Evolutionary conservation across 805 yeast genomes (phyloP).

Genomic region (Saturnispora halmiae): DNA sequence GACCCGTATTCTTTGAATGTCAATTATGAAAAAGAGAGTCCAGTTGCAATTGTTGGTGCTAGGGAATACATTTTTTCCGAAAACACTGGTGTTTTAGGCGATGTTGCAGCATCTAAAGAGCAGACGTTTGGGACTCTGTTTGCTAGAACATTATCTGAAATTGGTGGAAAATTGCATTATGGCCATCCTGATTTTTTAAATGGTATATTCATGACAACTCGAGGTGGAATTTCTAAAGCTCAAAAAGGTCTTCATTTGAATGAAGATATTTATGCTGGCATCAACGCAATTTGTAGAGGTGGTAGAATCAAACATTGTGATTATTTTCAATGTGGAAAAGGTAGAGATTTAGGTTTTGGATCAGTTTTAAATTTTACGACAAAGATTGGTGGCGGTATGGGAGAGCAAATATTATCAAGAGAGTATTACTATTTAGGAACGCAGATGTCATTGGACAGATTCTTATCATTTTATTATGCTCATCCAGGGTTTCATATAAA

Average conservation of each 20-base stretch:
- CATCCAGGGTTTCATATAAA: conserved; percentile 95
- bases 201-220: conserved; percentile 83
- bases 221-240: conserved; percentile 94
- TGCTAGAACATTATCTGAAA: conserved; percentile 86
- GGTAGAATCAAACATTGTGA: conserved; percentile 94
- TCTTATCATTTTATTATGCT: conserved; percentile 88
- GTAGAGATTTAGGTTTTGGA: conserved; percentile 89
- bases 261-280: conserved; percentile 95
- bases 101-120: conserved; percentile 95
- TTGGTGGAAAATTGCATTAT: conserved; percentile 90
- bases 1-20: conserved; percentile 50
- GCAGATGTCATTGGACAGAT: conserved; percentile 78
- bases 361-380: conserved; percentile 89
- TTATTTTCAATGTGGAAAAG: conserved; percentile 94
- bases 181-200: conserved; percentile 96
- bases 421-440: conserved; percentile 90
- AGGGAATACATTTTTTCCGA: conserved; percentile 93
- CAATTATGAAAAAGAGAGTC: conserved; percentile 33
- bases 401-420: conserved; percentile 86
- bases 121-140: conserved; percentile 95
- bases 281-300: conserved; percentile 80
- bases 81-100: conserved; percentile 86
- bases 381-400: conserved; percentile 98
- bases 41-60: conserved; percentile 92
- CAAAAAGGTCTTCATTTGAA: conserved; percentile 88